These are phyloP conservation scores for Pseudogymnoascus sp. DNA, from an alignment of 2,329 filamentous ascomycete genomes.

Conservation along the genomic window DNA sequence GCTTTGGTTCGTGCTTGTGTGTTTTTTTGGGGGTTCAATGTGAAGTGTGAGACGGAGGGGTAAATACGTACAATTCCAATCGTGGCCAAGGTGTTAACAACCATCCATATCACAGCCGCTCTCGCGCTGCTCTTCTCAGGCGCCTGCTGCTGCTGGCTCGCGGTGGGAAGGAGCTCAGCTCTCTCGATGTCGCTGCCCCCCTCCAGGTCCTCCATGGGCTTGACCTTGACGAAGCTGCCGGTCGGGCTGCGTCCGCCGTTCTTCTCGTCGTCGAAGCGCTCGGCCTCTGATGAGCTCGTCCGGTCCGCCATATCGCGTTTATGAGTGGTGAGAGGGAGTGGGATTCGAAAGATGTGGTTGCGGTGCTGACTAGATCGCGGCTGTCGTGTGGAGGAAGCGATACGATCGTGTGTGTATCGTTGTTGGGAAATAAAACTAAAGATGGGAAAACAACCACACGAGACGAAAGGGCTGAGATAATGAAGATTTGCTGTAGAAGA, in stretches of 20 bases:
- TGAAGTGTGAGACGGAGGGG: background rate
- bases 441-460: too few relatives aligned
- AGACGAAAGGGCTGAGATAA: too few relatives aligned
- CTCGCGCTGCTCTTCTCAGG: slow-evolving; percentile 29
- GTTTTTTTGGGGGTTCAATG: too few relatives aligned
- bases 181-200: slow-evolving; percentile 34
- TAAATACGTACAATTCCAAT: slow-evolving; percentile 49
- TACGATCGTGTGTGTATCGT: too few relatives aligned
- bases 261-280: slow-evolving; percentile 21
- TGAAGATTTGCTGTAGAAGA: too few relatives aligned
- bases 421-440: too few relatives aligned
- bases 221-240: slow-evolving; percentile 20
- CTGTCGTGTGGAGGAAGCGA: too few relatives aligned
- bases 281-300: background rate
- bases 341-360: too few relatives aligned
- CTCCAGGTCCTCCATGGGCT: slow-evolving; percentile 31
- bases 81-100: slow-evolving; percentile 54
- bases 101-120: slow-evolving; percentile 46
- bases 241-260: slow-evolving; percentile 10
- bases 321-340: background rate
- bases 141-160: slow-evolving; percentile 22
- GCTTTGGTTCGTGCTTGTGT: too few relatives aligned
- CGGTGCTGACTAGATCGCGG: too few relatives aligned
- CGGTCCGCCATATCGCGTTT: background rate
- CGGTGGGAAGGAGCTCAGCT: slow-evolving; percentile 31